phyloP scores from a whole-genome alignment of 75 land plant genomes.

The Larix kaempferi region DNA sequence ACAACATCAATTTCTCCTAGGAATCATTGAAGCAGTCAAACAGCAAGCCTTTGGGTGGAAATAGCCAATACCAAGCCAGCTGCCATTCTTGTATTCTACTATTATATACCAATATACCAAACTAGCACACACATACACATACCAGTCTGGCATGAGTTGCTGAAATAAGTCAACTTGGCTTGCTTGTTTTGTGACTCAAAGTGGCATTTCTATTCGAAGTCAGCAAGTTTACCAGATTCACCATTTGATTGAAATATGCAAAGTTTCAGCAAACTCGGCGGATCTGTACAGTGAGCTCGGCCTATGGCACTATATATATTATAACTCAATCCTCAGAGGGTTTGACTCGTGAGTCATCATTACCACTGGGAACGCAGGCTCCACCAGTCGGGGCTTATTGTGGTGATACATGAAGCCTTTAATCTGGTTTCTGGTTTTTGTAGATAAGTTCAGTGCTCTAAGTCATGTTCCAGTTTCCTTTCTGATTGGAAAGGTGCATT shows the following conservation, averaged over 20 bases:
- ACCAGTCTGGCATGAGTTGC: no score
- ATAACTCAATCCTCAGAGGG: not conserved
- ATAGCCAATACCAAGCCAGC: not conserved
- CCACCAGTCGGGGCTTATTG: not conserved
- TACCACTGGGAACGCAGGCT: no score
- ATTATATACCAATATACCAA: not conserved
- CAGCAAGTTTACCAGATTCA: no score
- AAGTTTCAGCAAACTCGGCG: not conserved
- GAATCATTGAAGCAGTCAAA: not conserved
- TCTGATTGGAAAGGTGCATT: not conserved
- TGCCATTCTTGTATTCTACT: not conserved
- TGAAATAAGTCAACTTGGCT: no score
- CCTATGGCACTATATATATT: not conserved
- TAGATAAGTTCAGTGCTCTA: not conserved
- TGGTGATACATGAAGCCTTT: not conserved
- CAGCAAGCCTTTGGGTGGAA: not conserved
- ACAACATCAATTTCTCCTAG: not conserved
- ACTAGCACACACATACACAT: no score
- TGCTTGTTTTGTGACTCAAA: no score
- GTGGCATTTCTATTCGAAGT: no score
- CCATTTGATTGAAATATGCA: no score
- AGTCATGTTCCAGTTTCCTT: not conserved
- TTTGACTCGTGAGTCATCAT: no score
- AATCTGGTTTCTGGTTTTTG: not conserved
- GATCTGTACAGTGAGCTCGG: not conserved